Percentiles rank a stretch among this genome's conserved stretches.
Conservation (phyloP, 768 basidiomycete species). For the Pholiota microspora region DNA sequence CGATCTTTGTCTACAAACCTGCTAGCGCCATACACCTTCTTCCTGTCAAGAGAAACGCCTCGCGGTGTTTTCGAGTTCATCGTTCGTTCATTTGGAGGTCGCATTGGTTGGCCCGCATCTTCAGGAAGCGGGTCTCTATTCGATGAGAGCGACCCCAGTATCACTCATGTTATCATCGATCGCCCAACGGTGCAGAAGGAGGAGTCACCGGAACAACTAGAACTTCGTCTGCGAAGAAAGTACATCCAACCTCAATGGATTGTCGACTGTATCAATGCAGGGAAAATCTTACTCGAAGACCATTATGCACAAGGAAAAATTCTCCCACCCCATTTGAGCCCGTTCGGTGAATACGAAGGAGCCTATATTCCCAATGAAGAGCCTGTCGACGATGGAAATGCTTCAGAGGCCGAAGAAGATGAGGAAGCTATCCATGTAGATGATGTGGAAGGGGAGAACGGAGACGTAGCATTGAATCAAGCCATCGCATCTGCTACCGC, state of each 20-base stretch:
- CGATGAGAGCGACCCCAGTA: constrained; percentile 72
- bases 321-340: constrained; percentile 93
- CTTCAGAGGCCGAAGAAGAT: constrained; percentile 22
- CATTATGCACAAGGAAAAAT: constrained; percentile 81
- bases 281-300: constrained; percentile 81
- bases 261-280: constrained; percentile 91
- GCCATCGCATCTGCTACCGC: constrained; percentile 19
- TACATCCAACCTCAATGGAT: constrained; percentile 98
- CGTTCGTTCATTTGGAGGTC: constrained; percentile 88
- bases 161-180: constrained; percentile 96
- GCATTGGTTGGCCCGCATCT: constrained; percentile 84
- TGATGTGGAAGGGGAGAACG: constrained; percentile 8
- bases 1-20: constrained; percentile 57
- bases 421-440: constrained; percentile 6
- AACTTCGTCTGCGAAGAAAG: constrained; percentile 66
- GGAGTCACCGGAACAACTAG: constrained; percentile 58
- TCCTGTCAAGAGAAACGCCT: constrained; percentile 90
- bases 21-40: constrained; percentile 88
- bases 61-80: constrained; percentile 93
- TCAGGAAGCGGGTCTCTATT: constrained; percentile 82
- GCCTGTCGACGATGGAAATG: constrained; percentile 22
- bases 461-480: constrained; percentile 11
- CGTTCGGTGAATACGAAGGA: constrained; percentile 81
- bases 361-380: constrained; percentile 65
- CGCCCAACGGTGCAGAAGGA: constrained; percentile 61